A percentile compares a stretch with the other conserved stretches of the same genome.
These are phyloP conservation scores for Symbiodinium natans DNA, from an alignment of 73 alveolate species.

Conservation along the genomic window DNA sequence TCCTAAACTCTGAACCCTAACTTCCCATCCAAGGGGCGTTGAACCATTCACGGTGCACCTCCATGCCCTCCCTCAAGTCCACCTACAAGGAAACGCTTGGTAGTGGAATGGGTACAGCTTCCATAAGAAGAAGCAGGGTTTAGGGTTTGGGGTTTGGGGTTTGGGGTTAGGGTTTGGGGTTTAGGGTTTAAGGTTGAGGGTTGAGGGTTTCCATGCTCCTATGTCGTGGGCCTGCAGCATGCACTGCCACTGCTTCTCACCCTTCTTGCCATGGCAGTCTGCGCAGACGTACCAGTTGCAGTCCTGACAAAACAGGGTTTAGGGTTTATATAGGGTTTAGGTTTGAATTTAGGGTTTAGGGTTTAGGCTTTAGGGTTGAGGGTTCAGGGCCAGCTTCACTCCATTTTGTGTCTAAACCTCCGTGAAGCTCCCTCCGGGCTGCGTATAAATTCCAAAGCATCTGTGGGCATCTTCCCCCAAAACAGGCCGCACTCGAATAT, in stretches of 20 bases:
- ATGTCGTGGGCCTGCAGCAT: constrained; percentile 46
- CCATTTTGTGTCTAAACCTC: not conserved
- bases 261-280: constrained; percentile 76
- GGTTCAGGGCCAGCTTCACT: too few species aligned
- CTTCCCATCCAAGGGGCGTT: not conserved
- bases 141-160: too few species aligned
- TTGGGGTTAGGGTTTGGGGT: too few species aligned
- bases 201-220: too few species aligned
- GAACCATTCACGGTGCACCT: constrained; percentile 86
- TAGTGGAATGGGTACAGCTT: not conserved
- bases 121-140: not conserved
- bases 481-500: not conserved
- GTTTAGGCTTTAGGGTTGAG: too few species aligned
- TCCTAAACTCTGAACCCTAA: not conserved
- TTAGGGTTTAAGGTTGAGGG: too few species aligned
- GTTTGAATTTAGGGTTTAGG: too few species aligned
- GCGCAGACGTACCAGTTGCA: constrained; percentile 90
- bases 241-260: constrained; percentile 92
- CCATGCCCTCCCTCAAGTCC: constrained; percentile 64
- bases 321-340: too few species aligned
- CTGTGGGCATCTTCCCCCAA: not conserved
- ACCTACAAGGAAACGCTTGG: not conserved
- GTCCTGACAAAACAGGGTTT: constrained; percentile 31
- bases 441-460: not conserved
- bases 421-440: not conserved